Conservation (phyloP, 345 rosid genomes). For the Populus deltoides region DNA sequence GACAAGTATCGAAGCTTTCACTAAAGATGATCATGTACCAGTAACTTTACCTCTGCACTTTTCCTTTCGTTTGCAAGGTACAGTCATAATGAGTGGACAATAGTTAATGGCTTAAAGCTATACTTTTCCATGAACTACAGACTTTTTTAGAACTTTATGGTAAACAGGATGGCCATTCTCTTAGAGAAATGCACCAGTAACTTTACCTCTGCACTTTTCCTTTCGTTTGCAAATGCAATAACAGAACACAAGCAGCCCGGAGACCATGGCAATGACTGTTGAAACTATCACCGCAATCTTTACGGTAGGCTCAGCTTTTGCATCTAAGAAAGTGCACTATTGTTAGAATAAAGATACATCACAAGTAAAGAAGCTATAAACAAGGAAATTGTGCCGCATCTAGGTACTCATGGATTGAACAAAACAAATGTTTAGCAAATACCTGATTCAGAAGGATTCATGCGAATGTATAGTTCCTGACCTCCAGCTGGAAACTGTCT, state of each 20-base stretch:
- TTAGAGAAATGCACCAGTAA: background rate
- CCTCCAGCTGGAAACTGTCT: background rate
- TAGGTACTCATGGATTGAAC: background rate
- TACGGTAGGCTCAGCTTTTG: background rate
- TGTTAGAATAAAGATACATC: background rate
- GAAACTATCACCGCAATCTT: background rate
- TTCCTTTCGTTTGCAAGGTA: no score
- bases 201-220: background rate
- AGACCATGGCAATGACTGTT: background rate
- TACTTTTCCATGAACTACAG: background rate
- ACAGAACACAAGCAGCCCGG: background rate
- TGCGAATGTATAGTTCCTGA: slow-evolving; percentile 9
- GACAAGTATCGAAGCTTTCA: no score
- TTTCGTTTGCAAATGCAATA: background rate
- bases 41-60: no score
- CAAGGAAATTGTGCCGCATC: background rate
- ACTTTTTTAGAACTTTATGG: background rate
- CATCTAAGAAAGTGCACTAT: background rate
- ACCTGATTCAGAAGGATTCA: slow-evolving; percentile 14
- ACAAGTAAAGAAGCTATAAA: background rate
- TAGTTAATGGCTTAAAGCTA: background rate
- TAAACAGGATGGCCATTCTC: background rate
- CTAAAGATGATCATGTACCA: no score
- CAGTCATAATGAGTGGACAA: no score
- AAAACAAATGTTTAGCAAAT: background rate